phyloP scores from a whole-genome alignment of 164 flowering plant genomes.

The Stephania japonica region DNA sequence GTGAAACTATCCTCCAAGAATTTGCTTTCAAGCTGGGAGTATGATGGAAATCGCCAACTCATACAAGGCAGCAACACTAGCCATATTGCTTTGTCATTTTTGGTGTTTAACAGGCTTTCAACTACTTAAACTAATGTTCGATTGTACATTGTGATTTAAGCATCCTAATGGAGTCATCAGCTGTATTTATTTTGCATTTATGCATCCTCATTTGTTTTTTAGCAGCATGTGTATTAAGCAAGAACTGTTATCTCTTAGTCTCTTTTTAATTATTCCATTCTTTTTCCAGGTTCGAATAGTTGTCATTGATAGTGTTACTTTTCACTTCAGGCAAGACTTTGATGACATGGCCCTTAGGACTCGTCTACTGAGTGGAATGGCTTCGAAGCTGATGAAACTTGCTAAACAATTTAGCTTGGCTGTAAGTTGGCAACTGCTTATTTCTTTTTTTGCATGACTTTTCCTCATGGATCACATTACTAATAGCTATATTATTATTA shows the following conservation, averaged over 20 bases:
- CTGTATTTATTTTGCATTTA: background rate
- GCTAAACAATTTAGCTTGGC: constrained; percentile 70
- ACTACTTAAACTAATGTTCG: background rate
- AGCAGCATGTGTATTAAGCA: background rate
- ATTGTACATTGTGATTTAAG: background rate
- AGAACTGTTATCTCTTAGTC: background rate
- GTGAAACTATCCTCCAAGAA: background rate
- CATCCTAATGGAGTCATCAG: background rate
- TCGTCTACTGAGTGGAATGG: constrained; percentile 67
- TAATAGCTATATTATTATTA: background rate
- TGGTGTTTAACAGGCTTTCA: background rate
- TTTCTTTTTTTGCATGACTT: background rate
- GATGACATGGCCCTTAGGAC: constrained; percentile 85
- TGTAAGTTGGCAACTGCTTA: constrained; percentile 32
- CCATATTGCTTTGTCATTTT: background rate
- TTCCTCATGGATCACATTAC: background rate
- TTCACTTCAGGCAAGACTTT: constrained; percentile 93
- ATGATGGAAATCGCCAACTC: background rate
- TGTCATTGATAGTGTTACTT: constrained; percentile 75
- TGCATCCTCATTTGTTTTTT: background rate
- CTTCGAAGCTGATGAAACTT: constrained; percentile 79
- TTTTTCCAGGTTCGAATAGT: constrained; percentile 66
- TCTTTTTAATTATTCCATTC: constrained; percentile 2
- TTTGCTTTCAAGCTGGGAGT: background rate
- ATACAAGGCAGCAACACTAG: background rate